Conservation (phyloP, 805 yeast species). For the Cyberlindnera maclurae region DNA sequence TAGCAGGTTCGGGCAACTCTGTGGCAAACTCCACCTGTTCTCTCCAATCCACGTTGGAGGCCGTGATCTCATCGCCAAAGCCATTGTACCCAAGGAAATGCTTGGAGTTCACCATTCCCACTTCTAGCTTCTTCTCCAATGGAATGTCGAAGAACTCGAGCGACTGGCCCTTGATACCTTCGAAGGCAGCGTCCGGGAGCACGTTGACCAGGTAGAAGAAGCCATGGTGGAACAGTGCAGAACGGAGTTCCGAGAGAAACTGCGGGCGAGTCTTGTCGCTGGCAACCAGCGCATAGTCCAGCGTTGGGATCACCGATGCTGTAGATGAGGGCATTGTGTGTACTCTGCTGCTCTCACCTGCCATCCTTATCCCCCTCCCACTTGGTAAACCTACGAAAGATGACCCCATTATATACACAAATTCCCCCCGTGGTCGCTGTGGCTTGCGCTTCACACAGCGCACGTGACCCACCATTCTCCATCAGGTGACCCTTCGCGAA, state of each 20-base stretch:
- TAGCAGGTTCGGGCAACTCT: constrained; percentile 37
- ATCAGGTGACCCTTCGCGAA: too few species aligned
- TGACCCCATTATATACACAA: too few species aligned
- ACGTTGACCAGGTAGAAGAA: constrained; percentile 37
- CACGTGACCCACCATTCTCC: too few species aligned
- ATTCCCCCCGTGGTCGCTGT: too few species aligned
- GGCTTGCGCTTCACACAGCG: too few species aligned
- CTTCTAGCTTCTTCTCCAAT: constrained; percentile 29
- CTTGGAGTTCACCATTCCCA: constrained; percentile 36
- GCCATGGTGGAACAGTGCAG: constrained; percentile 46
- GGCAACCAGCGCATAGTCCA: constrained; percentile 38
- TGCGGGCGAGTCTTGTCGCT: constrained; percentile 31
- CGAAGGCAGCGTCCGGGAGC: constrained; percentile 29
- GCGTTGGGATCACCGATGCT: constrained; percentile 27
- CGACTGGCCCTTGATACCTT: constrained; percentile 26
- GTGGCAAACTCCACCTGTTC: constrained; percentile 43
- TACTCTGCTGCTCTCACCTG: too few species aligned
- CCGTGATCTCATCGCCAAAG: constrained; percentile 40
- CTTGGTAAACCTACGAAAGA: too few species aligned
- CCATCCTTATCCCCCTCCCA: too few species aligned
- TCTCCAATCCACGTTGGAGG: constrained; percentile 39
- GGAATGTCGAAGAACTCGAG: constrained; percentile 34
- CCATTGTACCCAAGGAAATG: constrained; percentile 42
- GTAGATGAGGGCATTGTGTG: too few species aligned
- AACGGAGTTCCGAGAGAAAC: constrained; percentile 26